These are phyloP conservation scores for Paecilomyces formosus DNA, from an alignment of 2,329 filamentous ascomycete genomes.

Conservation along the genomic window DNA sequence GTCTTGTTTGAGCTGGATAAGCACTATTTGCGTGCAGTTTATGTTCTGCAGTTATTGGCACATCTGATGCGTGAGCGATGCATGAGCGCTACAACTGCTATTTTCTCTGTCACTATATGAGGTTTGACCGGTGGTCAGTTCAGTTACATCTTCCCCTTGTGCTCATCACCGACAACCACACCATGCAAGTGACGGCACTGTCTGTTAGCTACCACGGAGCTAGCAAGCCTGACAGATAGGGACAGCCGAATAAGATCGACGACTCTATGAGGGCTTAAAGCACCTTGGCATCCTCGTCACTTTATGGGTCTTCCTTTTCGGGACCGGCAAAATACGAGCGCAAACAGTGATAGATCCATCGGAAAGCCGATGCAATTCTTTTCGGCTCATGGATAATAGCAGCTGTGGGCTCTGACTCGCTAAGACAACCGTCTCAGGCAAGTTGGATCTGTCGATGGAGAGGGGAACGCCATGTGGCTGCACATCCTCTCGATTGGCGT, in stretches of 20 bases:
- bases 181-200: background rate
- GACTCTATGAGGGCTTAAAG: background rate
- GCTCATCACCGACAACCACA: background rate
- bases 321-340: background rate
- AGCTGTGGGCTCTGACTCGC: background rate
- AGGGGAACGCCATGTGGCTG: background rate
- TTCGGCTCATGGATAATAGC: background rate
- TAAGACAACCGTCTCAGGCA: background rate
- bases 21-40: background rate
- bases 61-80: background rate
- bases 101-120: background rate
- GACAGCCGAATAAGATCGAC: background rate
- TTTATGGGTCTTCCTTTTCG: background rate
- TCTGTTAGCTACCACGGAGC: background rate
- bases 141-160: background rate
- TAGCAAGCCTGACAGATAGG: background rate
- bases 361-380: background rate
- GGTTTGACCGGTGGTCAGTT: background rate
- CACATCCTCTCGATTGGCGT: background rate
- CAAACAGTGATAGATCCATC: background rate
- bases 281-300: background rate
- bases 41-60: background rate
- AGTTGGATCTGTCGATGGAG: background rate
- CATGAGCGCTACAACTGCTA: background rate
- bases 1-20: no score